Conservation (phyloP, 495 filamentous ascomycete genomes). For the Articulospora tetracladia region DNA sequence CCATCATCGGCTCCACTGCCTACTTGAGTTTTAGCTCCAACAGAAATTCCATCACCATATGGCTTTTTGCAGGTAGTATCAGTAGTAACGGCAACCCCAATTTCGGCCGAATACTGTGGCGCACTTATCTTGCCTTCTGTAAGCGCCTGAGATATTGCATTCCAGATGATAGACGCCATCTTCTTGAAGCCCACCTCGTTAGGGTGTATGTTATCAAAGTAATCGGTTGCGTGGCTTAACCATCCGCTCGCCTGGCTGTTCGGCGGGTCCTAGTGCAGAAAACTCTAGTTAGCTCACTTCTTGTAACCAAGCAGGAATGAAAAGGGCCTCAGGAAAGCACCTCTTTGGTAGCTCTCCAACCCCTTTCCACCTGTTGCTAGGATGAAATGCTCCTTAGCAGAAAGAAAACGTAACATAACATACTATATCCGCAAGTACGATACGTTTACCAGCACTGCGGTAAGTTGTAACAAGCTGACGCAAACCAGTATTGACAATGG, state of each 20-base stretch:
- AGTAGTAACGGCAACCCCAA: not conserved
- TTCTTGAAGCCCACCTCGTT: not conserved
- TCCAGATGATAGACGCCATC: not conserved
- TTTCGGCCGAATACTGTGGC: not conserved
- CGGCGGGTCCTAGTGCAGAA: not conserved
- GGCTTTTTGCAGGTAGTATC: not conserved
- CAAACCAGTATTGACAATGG: not conserved
- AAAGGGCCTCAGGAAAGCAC: not conserved
- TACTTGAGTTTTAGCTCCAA: not conserved
- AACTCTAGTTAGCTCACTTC: not conserved
- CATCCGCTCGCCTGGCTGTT: not conserved
- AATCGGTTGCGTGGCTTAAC: not conserved
- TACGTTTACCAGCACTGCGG: not conserved
- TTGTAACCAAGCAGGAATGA: not conserved
- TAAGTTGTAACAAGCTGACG: not conserved
- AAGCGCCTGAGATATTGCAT: not conserved
- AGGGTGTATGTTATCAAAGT: conserved; percentile 4
- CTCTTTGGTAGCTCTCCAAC: not conserved
- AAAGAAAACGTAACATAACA: not conserved
- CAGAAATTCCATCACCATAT: not conserved
- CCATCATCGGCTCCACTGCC: not conserved
- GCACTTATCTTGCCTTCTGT: not conserved
- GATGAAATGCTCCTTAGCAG: not conserved
- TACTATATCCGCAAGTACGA: not conserved
- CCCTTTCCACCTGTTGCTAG: not conserved